Conservation (phyloP, 2,329 filamentous ascomycete species). For the Fusarium nelsonii region DNA sequence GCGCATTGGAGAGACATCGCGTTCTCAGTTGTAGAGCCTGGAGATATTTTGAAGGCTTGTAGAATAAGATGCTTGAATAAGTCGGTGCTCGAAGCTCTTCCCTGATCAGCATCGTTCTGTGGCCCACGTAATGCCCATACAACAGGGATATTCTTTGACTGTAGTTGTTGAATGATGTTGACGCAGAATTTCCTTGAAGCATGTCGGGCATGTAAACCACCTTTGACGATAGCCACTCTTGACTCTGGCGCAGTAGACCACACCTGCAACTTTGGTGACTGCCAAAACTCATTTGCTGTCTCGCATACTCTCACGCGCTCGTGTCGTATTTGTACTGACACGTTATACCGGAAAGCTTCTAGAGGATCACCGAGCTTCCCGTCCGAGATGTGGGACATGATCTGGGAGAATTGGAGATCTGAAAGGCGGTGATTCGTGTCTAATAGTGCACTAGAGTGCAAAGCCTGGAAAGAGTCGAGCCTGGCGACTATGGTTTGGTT, state of each 20-base stretch:
- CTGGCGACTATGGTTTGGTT: not conserved
- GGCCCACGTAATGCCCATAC: not conserved
- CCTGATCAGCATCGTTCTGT: not conserved
- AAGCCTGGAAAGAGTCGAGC: not conserved
- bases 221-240: not conserved
- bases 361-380: not conserved
- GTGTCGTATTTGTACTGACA: not conserved
- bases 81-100: not conserved
- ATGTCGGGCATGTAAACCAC: not conserved
- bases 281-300: not conserved
- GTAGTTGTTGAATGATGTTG: not conserved
- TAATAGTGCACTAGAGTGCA: not conserved
- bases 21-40: not conserved
- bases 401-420: not conserved
- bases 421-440: not conserved
- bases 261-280: not conserved
- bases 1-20: not conserved
- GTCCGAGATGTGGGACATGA: not conserved
- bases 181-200: not conserved
- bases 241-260: not conserved
- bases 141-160: not conserved
- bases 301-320: not conserved
- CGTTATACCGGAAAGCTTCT: not conserved
- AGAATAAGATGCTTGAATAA: not conserved
- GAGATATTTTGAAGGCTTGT: not conserved